Conservation (phyloP, 2,329 filamentous ascomycete genomes). For the Dactylonectria estremocensis region DNA sequence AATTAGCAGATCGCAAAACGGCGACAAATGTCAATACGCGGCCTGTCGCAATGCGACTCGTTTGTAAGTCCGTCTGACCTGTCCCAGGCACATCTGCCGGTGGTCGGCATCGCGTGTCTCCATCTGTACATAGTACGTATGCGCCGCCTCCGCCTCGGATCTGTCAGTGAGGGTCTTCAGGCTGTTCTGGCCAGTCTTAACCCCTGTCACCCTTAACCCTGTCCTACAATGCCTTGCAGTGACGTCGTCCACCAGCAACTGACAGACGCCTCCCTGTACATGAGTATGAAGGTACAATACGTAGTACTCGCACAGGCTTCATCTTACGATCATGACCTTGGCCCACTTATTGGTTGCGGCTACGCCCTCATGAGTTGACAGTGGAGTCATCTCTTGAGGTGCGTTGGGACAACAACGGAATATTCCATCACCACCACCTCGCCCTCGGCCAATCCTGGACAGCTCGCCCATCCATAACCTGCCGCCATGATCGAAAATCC, state of each 20-base stretch:
- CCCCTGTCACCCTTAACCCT: slow-evolving; percentile 23
- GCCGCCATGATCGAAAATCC: slow-evolving; percentile 18
- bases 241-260: slow-evolving; percentile 39
- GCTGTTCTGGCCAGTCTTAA: slow-evolving; percentile 21
- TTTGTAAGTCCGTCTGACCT: slow-evolving; percentile 30
- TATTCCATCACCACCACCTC: slow-evolving; percentile 27
- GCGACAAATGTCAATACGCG: slow-evolving; percentile 5
- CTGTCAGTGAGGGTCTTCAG: slow-evolving; percentile 34
- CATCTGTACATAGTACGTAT: slow-evolving; percentile 36
- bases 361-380: slow-evolving; percentile 29
- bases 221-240: slow-evolving; percentile 25
- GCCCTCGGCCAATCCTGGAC: slow-evolving; percentile 14
- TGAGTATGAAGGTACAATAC: not conserved
- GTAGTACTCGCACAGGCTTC: slow-evolving; percentile 15
- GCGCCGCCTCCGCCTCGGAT: slow-evolving; percentile 40
- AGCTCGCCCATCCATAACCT: slow-evolving; percentile 15
- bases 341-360: slow-evolving; percentile 31
- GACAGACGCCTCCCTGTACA: slow-evolving; percentile 17
- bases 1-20: not conserved
- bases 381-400: slow-evolving; percentile 32
- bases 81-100: slow-evolving; percentile 43
- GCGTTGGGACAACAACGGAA: slow-evolving; percentile 23
- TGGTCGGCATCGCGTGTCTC: slow-evolving; percentile 44
- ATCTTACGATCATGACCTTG: slow-evolving; percentile 39
- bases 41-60: slow-evolving; percentile 40